Evolutionary conservation across 495 filamentous ascomycete genomes (phyloP).

Genomic region (Aspergillus sclerotioniger): DNA sequence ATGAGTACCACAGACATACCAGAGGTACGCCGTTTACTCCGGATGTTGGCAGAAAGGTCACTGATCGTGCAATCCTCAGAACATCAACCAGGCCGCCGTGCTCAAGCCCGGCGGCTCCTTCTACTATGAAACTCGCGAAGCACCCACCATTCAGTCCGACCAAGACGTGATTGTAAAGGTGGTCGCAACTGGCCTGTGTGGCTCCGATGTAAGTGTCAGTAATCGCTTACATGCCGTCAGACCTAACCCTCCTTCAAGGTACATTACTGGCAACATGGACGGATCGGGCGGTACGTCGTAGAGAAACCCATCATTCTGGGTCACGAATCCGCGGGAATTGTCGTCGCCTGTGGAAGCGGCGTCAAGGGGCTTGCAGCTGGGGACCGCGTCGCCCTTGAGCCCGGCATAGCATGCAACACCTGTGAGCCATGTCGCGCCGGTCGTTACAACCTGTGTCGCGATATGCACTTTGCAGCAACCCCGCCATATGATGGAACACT

Average conservation of each 20-base stretch:
- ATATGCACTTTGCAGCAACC: conserved; percentile 77
- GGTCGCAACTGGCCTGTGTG: conserved; percentile 24
- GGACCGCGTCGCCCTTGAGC: conserved; percentile 74
- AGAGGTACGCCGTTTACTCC: not conserved
- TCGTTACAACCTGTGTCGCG: conserved; percentile 73
- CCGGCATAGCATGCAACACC: conserved; percentile 70
- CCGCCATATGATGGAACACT: conserved; percentile 80
- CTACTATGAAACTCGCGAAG: conserved; percentile 17
- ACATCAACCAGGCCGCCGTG: conserved; percentile 23
- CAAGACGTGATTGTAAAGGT: conserved; percentile 23
- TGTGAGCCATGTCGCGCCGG: conserved; percentile 67
- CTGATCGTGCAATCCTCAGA: not conserved
- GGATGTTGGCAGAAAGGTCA: not conserved
- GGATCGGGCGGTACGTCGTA: conserved; percentile 38
- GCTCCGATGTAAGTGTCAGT: conserved; percentile 21
- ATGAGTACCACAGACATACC: not conserved
- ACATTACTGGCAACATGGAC: conserved; percentile 51
- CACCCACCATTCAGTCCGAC: conserved; percentile 15
- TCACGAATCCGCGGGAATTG: conserved; percentile 65
- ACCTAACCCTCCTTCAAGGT: conserved; percentile 32
- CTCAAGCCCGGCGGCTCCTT: conserved; percentile 25
- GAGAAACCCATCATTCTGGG: conserved; percentile 59
- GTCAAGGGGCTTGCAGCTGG: conserved; percentile 54
- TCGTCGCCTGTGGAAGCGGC: conserved; percentile 54
- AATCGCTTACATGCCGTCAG: not conserved